These are phyloP conservation scores for Termitomyces heimii DNA, from an alignment of 768 basidiomycete species.

Conservation along the genomic window DNA sequence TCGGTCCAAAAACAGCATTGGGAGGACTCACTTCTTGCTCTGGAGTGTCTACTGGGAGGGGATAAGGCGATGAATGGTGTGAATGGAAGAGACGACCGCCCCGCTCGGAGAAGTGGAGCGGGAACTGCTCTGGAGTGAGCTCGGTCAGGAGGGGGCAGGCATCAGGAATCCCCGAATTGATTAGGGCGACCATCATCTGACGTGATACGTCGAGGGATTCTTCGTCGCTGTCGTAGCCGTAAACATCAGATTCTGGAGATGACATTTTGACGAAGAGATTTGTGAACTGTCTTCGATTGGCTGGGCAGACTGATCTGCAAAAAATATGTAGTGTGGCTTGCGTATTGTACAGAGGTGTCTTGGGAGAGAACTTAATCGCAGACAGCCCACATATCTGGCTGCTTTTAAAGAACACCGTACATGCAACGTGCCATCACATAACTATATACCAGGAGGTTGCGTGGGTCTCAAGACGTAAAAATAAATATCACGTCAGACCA, in stretches of 20 bases:
- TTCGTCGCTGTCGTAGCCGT: constrained; percentile 18
- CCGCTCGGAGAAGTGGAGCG: constrained; percentile 51
- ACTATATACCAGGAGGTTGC: background rate
- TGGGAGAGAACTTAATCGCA: background rate
- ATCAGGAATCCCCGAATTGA: constrained; percentile 4
- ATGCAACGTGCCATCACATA: background rate
- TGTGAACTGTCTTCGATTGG: background rate
- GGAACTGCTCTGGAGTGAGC: constrained; percentile 47
- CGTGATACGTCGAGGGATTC: background rate
- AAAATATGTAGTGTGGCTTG: background rate
- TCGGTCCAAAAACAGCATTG: background rate
- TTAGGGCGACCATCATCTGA: background rate
- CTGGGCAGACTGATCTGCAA: background rate
- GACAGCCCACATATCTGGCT: background rate
- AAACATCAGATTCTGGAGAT: constrained; percentile 10
- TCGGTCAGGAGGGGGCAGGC: constrained; percentile 24
- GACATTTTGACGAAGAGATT: constrained; percentile 3
- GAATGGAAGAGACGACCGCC: constrained; percentile 65
- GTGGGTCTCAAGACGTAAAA: background rate
- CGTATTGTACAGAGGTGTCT: background rate
- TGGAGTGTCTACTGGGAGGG: constrained; percentile 63
- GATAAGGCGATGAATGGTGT: constrained; percentile 57
- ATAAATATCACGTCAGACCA: background rate
- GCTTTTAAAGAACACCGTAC: background rate
- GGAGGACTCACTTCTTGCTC: constrained; percentile 56